A percentile compares a stretch with the other conserved stretches of the same genome.
phyloP scores from a whole-genome alignment of 441 rosid species.

The Mallotus repandus region DNA sequence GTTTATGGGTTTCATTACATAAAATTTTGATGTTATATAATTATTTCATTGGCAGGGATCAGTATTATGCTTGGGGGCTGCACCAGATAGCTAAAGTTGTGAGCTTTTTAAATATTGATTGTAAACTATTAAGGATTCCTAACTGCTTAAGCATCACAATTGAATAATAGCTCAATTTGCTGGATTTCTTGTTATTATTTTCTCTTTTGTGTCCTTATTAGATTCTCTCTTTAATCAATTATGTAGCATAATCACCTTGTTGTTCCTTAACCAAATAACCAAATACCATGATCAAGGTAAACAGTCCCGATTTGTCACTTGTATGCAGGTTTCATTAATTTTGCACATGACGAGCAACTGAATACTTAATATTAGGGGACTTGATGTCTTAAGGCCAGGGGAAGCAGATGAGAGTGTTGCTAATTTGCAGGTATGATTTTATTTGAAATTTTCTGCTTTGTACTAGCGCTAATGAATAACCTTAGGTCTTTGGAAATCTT shows the following conservation, averaged over 20 bases:
- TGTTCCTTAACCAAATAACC: too few species aligned
- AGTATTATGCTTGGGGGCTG: slow-evolving; percentile 90
- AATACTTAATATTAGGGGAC: slow-evolving; percentile 60
- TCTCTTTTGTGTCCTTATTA: too few species aligned
- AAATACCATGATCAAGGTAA: too few species aligned
- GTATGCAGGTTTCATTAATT: background rate
- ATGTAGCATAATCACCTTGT: too few species aligned
- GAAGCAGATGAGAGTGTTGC: slow-evolving; percentile 64
- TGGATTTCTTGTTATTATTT: too few species aligned
- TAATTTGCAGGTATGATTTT: slow-evolving; percentile 64
- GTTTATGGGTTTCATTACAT: too few species aligned
- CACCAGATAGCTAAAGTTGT: slow-evolving; percentile 96
- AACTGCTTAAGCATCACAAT: background rate
- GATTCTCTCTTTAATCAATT: too few species aligned
- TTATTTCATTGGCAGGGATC: slow-evolving; percentile 64
- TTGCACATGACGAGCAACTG: slow-evolving; percentile 1
- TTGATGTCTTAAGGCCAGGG: slow-evolving; percentile 82
- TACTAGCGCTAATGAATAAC: background rate
- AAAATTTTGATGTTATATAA: slow-evolving; percentile 1
- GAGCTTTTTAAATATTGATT: slow-evolving; percentile 97
- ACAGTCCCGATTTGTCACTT: too few species aligned
- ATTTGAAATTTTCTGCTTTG: background rate
- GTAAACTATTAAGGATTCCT: slow-evolving; percentile 78
- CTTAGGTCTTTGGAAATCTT: slow-evolving; percentile 6
- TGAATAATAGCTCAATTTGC: background rate